Conservation (phyloP, 345 rosid species). For the Camelina sativa region DNA sequence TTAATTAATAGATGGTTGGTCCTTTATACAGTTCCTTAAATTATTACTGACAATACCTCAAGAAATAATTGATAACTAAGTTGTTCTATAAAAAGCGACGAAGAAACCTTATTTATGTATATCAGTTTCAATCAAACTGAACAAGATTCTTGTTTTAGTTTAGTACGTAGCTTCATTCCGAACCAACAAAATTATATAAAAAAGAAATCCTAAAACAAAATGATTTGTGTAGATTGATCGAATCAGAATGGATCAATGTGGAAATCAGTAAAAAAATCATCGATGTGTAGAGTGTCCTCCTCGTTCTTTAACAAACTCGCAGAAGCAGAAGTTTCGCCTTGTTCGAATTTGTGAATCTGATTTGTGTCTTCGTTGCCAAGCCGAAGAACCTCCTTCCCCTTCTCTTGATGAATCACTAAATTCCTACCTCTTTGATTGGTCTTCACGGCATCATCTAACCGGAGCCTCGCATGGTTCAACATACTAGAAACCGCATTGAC, state of each 20-base stretch:
- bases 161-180: too few species aligned
- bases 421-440: background rate
- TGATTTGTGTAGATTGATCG: too few species aligned
- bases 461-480: slow-evolving; percentile 21
- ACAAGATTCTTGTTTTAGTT: too few species aligned
- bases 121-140: too few species aligned
- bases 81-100: too few species aligned
- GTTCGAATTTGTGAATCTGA: background rate
- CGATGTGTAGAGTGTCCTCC: background rate
- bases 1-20: too few species aligned
- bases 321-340: background rate
- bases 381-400: slow-evolving; percentile 3
- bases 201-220: too few species aligned
- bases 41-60: too few species aligned
- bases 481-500: background rate
- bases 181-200: too few species aligned
- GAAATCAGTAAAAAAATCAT: background rate
- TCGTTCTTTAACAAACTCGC: background rate
- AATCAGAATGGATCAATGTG: background rate
- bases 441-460: slow-evolving; percentile 13
- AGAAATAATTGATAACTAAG: too few species aligned
- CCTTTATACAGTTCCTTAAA: too few species aligned
- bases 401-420: background rate
- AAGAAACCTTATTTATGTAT: too few species aligned
- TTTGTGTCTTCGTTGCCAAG: background rate